Percentiles rank a stretch among this genome's conserved stretches.
Conservation (phyloP, 257 asterid genomes). For the Petunia axillaris region DNA sequence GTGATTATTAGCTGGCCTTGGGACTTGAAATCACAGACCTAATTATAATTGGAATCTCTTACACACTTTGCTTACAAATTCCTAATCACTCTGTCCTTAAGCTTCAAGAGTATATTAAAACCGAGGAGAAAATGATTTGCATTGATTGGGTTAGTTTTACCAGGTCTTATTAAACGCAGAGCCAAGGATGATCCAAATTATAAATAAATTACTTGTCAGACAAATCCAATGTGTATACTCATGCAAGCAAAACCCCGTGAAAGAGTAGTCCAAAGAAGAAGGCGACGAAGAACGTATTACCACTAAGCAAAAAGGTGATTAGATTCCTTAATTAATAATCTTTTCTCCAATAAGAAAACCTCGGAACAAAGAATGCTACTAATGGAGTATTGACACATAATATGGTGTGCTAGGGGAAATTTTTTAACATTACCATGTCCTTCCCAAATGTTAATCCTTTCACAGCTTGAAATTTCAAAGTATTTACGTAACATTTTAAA, state of each 20-base stretch:
- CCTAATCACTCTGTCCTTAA: not conserved
- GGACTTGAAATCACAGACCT: constrained; percentile 7
- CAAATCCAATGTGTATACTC: not conserved
- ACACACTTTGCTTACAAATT: not conserved
- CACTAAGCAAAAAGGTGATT: not conserved
- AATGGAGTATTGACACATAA: not conserved
- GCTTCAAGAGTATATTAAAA: not conserved
- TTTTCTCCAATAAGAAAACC: not conserved
- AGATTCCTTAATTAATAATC: not conserved
- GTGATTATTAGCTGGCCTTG: constrained; percentile 15
- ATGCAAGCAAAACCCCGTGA: not conserved
- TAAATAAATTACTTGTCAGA: not conserved
- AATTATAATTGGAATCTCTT: constrained; percentile 7
- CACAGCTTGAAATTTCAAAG: no score
- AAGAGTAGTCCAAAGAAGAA: constrained; percentile 9
- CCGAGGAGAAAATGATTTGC: not conserved
- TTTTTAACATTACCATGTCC: no score
- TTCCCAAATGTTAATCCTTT: no score
- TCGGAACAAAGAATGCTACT: not conserved
- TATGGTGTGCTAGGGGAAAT: no score
- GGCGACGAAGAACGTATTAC: not conserved
- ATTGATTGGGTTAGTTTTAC: not conserved
- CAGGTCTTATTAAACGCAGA: not conserved
- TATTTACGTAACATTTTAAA: no score
- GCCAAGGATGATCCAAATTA: not conserved